Evolutionary conservation across 352 stramenopile species (phyloP).

Genomic region (Phytophthora fragariaefolia): DNA sequence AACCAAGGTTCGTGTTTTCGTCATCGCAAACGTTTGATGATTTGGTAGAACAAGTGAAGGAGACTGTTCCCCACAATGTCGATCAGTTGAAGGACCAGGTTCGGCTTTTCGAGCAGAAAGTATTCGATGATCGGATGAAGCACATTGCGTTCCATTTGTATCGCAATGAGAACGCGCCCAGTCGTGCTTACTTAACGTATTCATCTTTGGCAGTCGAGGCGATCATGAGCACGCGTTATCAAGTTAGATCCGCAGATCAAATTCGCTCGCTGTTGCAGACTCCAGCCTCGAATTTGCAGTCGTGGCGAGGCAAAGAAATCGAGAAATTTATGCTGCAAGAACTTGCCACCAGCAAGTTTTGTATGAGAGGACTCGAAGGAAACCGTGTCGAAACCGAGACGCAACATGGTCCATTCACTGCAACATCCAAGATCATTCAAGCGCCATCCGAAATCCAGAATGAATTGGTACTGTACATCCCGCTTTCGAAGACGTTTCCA

Average conservation of each 20-base stretch:
- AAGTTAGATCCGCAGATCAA: neutral
- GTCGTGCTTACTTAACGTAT: slow-evolving; percentile 3
- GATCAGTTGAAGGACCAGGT: slow-evolving; percentile 9
- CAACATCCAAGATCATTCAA: slow-evolving; percentile 22
- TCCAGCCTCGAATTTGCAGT: slow-evolving; percentile 12
- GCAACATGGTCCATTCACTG: neutral
- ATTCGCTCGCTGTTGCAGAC: slow-evolving; percentile 17
- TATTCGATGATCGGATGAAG: slow-evolving; percentile 11
- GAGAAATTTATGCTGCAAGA: slow-evolving; percentile 20
- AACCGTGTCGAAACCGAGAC: neutral
- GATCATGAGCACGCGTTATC: slow-evolving; percentile 9
- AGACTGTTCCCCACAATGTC: neutral
- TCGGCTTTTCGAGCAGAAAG: neutral
- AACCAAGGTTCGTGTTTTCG: slow-evolving; percentile 36
- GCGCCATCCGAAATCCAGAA: slow-evolving; percentile 32
- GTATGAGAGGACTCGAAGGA: slow-evolving; percentile 16
- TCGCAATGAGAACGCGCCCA: slow-evolving; percentile 2
- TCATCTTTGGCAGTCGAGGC: slow-evolving; percentile 20
- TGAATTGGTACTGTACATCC: slow-evolving; percentile 34
- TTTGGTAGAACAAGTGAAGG: slow-evolving; percentile 6
- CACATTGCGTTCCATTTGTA: slow-evolving; percentile 13
- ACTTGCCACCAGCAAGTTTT: slow-evolving; percentile 20
- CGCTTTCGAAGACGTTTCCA: slow-evolving; percentile 41
- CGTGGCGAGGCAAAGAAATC: slow-evolving; percentile 17
- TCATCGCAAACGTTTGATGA: slow-evolving; percentile 11